phyloP scores from a whole-genome alignment of 352 stramenopile species.

The Paralagenidium karlingii region DNA sequence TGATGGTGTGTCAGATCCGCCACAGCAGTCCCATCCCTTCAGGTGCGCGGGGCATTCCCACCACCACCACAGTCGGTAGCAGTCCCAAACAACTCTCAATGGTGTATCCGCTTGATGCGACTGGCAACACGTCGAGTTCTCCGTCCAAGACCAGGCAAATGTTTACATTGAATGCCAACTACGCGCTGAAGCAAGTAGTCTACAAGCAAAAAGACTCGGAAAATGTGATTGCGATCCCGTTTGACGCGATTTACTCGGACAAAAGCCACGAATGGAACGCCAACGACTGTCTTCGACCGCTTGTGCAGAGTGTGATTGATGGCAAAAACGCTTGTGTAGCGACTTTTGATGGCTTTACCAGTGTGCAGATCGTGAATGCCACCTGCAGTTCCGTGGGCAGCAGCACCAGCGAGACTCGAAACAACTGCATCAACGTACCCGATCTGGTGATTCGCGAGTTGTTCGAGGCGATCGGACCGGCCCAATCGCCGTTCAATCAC shows the following conservation, averaged over 20 bases:
- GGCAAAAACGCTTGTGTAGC: slow-evolving; percentile 50
- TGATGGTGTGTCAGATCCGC: slow-evolving; percentile 57
- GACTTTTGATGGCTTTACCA: slow-evolving; percentile 31
- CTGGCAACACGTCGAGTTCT: not conserved
- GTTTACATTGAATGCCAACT: too few relatives aligned
- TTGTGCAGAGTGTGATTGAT: slow-evolving; percentile 55
- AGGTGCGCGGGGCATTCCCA: too few relatives aligned
- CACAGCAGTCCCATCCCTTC: slow-evolving; percentile 6
- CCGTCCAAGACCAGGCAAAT: too few relatives aligned
- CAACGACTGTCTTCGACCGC: slow-evolving; percentile 37
- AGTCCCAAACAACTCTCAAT: not conserved
- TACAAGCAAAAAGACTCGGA: too few relatives aligned
- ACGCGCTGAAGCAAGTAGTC: too few relatives aligned
- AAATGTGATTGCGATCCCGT: slow-evolving; percentile 29
- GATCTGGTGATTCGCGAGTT: slow-evolving; percentile 35
- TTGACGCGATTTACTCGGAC: slow-evolving; percentile 53
- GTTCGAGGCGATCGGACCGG: slow-evolving; percentile 18
- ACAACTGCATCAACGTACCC: too few relatives aligned
- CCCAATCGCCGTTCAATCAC: slow-evolving; percentile 26
- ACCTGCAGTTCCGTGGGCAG: not conserved
- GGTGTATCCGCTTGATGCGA: not conserved
- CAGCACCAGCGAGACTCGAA: too few relatives aligned
- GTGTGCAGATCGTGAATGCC: slow-evolving; percentile 4
- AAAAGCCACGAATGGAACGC: slow-evolving; percentile 39
- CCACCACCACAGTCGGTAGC: not conserved